Conservation (phyloP, 805 yeast species). For the Pichia scutulata region DNA sequence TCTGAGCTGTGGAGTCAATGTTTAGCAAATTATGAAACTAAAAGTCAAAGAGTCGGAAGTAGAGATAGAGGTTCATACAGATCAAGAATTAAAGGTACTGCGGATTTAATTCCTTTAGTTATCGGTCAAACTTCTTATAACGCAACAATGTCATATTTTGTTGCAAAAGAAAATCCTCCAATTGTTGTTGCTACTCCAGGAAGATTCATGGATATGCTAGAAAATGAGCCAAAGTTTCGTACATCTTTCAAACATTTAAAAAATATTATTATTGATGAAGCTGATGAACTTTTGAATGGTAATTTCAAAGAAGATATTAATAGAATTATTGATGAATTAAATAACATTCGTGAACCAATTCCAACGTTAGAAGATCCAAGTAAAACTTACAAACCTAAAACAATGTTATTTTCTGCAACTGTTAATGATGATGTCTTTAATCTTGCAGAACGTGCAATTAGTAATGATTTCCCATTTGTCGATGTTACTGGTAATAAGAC, state of each 20-base stretch:
- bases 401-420: conserved; percentile 84
- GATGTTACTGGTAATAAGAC: conserved; percentile 73
- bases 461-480: conserved; percentile 40
- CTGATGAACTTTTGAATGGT: conserved; percentile 76
- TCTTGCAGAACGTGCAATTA: conserved; percentile 56
- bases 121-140: conserved; percentile 29
- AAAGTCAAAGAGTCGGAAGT: conserved; percentile 14
- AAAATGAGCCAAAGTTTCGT: conserved; percentile 35
- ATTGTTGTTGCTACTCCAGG: conserved; percentile 89
- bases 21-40: background rate
- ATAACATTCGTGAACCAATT: conserved; percentile 16
- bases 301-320: conserved; percentile 68
- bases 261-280: conserved; percentile 80
- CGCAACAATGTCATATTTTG: conserved; percentile 11
- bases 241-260: conserved; percentile 45
- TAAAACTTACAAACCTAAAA: conserved; percentile 38
- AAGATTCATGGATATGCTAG: conserved; percentile 57
- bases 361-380: conserved; percentile 12
- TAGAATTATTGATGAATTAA: conserved; percentile 45
- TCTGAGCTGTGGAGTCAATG: conserved; percentile 31
- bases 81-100: background rate
- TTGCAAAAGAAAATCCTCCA: conserved; percentile 35
- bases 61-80: conserved; percentile 1
- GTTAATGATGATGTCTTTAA: conserved; percentile 57
- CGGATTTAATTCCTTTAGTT: conserved; percentile 40